Base-by-base conservation (phyloP, 495 filamentous ascomycete genomes). In the Penicillium chermesinum region DNA sequence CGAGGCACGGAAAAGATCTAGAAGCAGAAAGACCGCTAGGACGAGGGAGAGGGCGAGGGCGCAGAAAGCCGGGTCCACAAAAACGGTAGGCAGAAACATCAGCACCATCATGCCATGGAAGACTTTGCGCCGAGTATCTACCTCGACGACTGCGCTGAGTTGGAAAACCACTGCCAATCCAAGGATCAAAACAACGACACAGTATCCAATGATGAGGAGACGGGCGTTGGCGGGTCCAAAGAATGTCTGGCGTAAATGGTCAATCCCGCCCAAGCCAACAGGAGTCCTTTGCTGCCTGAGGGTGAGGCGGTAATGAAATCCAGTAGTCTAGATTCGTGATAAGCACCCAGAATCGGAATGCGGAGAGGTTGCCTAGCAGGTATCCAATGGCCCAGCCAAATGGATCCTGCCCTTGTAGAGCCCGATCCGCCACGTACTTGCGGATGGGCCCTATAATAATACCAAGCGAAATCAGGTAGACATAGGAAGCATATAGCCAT, bases 91-190 rank as follows among this genome's bases (percentile, higher is more conserved):
- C 2, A 96, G 76, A 51, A 99, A 86, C 88, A 99, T 95, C 35
- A 82, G 77, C 30, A 97, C 90, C 81, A 96, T 96, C 82, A 89
- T 95, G 52, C 91, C 93, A 65, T 99, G 93, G 66, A 99, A 99
- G 8, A 99, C 86, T 66, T 99, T 99, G 32, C 93, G 82, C n/a
- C 93, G 80, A 2, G 93, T 99, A 66, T 99, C 94, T 30, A 97
- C 90, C 67, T 96, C 88, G 4, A 78, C 77, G 44, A 86, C 61
- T 12, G 81, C 65, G 32, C 84, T 86, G 19, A 96, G 74, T 27
- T 78, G 78, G 48, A 87, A 77, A 3, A 96, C 89, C 2, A 86
- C 66, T 2, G 77, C 67, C 34, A 98, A 72, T 1, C 91, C 94
- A 7, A 82, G 55, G 17, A 74, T 58, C 25, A 99, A 71, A 25